These are phyloP conservation scores for Cryptococcus jaspeensis DNA, from an alignment of 1,284 basidiomycete genomes.

Conservation along the genomic window DNA sequence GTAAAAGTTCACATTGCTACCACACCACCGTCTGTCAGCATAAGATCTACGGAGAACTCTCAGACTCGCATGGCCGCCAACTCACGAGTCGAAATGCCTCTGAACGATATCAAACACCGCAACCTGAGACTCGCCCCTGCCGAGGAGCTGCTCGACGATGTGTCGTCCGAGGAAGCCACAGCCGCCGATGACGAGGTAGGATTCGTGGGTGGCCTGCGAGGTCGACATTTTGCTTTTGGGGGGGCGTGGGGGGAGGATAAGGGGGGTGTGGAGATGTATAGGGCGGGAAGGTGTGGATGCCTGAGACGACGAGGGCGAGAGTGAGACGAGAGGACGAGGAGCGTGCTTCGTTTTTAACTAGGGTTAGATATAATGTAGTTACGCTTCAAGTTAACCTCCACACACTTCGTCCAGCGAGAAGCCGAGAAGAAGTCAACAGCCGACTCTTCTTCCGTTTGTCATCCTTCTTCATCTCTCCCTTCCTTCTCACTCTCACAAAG, in stretches of 20 bases:
- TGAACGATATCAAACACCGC: slow-evolving; percentile 88
- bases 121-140: slow-evolving; percentile 70
- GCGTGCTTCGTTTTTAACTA: too few relatives aligned
- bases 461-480: too few relatives aligned
- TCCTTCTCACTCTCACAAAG: too few relatives aligned
- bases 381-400: too few relatives aligned
- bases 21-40: slow-evolving; percentile 2
- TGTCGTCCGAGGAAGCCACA: slow-evolving; percentile 89
- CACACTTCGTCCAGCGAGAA: too few relatives aligned
- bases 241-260: neutral
- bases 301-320: too few relatives aligned
- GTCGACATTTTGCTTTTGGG: neutral
- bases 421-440: too few relatives aligned
- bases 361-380: too few relatives aligned
- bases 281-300: too few relatives aligned
- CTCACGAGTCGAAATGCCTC: slow-evolving; percentile 63
- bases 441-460: too few relatives aligned
- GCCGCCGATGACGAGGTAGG: slow-evolving; percentile 76
- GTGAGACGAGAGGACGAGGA: too few relatives aligned
- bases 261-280: neutral
- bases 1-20: slow-evolving; percentile 73
- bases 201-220: slow-evolving; percentile 27
- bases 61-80: slow-evolving; percentile 3
- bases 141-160: slow-evolving; percentile 77
- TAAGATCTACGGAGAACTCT: neutral